Percentiles rank a stretch among this genome's conserved stretches.
Evolutionary conservation across 2,329 filamentous ascomycete species (phyloP).

Genomic region (Trichoderma aggressivum): DNA sequence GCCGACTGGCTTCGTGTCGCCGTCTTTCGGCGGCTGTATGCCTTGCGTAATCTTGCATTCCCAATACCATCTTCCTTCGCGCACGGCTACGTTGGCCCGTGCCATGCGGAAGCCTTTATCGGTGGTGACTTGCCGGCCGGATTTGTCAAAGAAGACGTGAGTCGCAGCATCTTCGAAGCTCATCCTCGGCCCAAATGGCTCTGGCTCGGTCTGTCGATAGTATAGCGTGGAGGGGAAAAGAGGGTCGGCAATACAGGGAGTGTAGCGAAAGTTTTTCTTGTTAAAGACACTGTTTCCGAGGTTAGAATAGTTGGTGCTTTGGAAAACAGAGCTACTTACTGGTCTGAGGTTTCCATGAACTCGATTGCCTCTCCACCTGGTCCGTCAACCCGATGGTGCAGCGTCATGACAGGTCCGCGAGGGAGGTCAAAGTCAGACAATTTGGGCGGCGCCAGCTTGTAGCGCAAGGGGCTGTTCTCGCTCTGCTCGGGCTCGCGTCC

Average conservation of each 20-base stretch:
- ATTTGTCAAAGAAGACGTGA: constrained; percentile 76
- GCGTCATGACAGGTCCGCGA: constrained; percentile 54
- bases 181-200: constrained; percentile 78
- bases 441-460: constrained; percentile 63
- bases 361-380: constrained; percentile 50
- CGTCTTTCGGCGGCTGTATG: constrained; percentile 44
- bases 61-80: constrained; percentile 90
- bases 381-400: constrained; percentile 51
- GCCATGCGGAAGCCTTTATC: constrained; percentile 91
- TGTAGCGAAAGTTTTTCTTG: constrained; percentile 79
- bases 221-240: constrained; percentile 81
- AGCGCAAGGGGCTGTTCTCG: constrained; percentile 54
- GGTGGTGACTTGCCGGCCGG: constrained; percentile 76
- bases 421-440: constrained; percentile 59
- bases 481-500: constrained; percentile 38
- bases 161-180: constrained; percentile 90
- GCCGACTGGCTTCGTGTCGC: constrained; percentile 44
- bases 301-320: constrained; percentile 4
- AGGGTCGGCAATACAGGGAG: constrained; percentile 85
- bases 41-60: constrained; percentile 88
- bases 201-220: constrained; percentile 84
- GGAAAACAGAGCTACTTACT: constrained; percentile 43
- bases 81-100: constrained; percentile 82
- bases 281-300: constrained; percentile 48
- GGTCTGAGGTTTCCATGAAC: constrained; percentile 62